Base-by-base conservation (phyloP, 2,329 filamentous ascomycete species). In the Stylonectria norvegica region DNA sequence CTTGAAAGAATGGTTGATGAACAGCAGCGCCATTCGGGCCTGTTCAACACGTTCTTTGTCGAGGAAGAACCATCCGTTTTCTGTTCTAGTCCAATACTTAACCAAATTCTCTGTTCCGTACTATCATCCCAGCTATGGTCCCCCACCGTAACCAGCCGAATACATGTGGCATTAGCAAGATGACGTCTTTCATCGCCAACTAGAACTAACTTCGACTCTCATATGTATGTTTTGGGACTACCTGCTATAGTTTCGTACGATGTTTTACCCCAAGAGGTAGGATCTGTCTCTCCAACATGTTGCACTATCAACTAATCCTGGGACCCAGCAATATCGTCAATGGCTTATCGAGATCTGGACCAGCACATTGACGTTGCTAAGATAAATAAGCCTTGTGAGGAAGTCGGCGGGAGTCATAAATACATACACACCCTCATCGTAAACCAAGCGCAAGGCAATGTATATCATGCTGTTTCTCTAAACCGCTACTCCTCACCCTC, bases 391-490 rank as follows among this genome's bases (percentile, higher is more conserved):
- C 8, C 12, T 25, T 43, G 34, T 33, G 41, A 39, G 19, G 31
- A 43, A 17, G 12, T 35, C 25, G 36, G 36, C n/a, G 41, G 36
- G 18, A 16, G 8, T 11, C 35, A 30, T 27, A 17, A 31, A 10
- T 43, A 35, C 25, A 34, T 31, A 5, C n/a, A 5, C 10, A 39
- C 36, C 27, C 36, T 39, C 17, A 18, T 43, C 14, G 36, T 43
- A 11, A 35, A 39, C 28, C 30, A 20, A 30, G 20, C 10, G 18
- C 35, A 18, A 19, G 20, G 33, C 20, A 20, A 43, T n/a, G 5
- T 43, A 18, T 40, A 43, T 14, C 36, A 43, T 30, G 41, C 41
- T 17, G 20, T 27, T 32, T 40, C 36, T 18, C 32, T 30, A 32
- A 31, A 17, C 23, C 36, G 30, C 14, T 23, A 34, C 22, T 34